Evolutionary conservation across 225 moss, liverwort and hornwort species (phyloP).

Genomic region (Thuidium tamariscinum): DNA sequence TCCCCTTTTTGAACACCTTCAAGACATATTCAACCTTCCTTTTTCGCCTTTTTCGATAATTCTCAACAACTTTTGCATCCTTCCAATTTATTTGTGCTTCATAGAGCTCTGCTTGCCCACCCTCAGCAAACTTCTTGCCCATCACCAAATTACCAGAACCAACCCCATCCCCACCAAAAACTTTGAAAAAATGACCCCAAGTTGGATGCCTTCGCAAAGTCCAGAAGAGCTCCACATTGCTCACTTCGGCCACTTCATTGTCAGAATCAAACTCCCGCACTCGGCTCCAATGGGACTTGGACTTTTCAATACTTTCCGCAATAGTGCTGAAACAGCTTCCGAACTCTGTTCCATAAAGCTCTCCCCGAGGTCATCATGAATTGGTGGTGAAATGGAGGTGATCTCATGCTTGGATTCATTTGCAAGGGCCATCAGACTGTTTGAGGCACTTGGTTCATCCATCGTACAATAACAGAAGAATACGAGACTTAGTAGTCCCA

Average conservation of each 20-base stretch:
- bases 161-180: background rate
- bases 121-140: background rate
- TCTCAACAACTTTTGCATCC: accelerated
- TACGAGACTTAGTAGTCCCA: too few relatives aligned
- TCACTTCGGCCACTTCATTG: background rate
- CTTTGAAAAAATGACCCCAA: accelerated
- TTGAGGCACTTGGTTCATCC: background rate
- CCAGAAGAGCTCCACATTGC: background rate
- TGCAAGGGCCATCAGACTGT: too few relatives aligned
- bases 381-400: background rate
- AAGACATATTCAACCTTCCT: accelerated
- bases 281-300: background rate
- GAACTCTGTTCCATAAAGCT: accelerated
- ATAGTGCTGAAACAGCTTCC: accelerated
- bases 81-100: background rate
- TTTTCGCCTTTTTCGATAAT: accelerated
- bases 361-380: accelerated
- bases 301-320: background rate
- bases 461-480: background rate
- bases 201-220: background rate
- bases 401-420: background rate
- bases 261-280: background rate
- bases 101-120: background rate
- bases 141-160: background rate
- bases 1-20: background rate